Evolutionary conservation across 1,284 basidiomycete genomes (phyloP), one percentile per base, ranked within the genome.

Genomic region (Malassezia furfur): DNA sequence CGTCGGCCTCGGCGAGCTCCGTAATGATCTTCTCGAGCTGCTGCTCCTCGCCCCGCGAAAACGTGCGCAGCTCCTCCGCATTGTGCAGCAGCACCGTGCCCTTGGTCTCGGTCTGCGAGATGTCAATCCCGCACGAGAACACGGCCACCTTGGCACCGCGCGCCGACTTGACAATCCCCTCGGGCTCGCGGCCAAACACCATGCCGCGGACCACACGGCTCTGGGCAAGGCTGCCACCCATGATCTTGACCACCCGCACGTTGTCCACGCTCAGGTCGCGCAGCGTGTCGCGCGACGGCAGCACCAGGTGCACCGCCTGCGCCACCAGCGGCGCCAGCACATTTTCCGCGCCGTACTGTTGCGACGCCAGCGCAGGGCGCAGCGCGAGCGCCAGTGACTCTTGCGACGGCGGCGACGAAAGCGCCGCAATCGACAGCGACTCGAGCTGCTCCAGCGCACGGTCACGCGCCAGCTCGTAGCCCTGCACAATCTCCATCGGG

Each of bases 71-170:
- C 76, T 99, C 93, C 56, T 94, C 85, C 5, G 91, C 90, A 76
- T 84, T 96, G 77, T 93, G 90, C 68, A 99, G 82, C 45, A 99
- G 81, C 1, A 98, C 94, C 2, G 94, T 99, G 46, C 94, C 94
- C 78, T 99, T 99, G 21, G 94, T 99, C 78, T 99, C 94, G 21
- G 94, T 96, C 77, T 98, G 94, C 14, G 89, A 82, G 57, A 90
- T 84, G 75, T 96, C 93, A 58, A 96, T 81, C 1, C 87, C 87
- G 62, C 84, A 89, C 0, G 91, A 96, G 79, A 86, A 96, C 54
- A 96, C 87, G 6, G 87, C 91, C 7, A 74, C 72, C 56, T 74
- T 74, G 51, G 65, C 68, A 30, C 41, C 52, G 17, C 48, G 80
- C 9, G 83, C 85, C 66, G 88, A 87, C 78, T 91, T 91, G 65